Evolutionary conservation across 441 rosid genomes (phyloP).

Genomic region (Mallotus japonicus): DNA sequence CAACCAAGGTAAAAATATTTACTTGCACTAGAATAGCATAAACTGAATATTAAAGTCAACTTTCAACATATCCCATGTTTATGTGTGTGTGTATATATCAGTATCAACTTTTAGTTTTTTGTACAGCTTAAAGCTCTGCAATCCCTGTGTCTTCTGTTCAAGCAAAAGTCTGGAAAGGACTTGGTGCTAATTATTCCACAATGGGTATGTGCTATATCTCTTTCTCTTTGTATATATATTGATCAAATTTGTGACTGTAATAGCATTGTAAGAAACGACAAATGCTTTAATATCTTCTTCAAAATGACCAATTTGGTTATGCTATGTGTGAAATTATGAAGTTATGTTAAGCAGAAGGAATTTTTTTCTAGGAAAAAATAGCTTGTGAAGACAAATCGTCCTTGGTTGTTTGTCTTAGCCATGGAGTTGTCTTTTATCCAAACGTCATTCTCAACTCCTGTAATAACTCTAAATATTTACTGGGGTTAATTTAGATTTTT

Average conservation of each 20-base stretch:
- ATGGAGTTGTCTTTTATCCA: not conserved
- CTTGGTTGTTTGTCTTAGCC: not conserved
- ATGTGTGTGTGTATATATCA: no score
- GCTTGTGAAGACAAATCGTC: not conserved
- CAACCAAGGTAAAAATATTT: slow-evolving; percentile 63
- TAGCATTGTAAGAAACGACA: no score
- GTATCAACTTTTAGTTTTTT: not conserved
- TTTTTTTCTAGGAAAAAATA: not conserved
- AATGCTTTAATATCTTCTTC: no score
- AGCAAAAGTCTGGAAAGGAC: slow-evolving; percentile 76
- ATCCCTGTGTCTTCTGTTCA: slow-evolving; percentile 56
- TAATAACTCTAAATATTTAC: not conserved
- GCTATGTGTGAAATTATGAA: not conserved
- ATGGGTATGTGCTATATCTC: slow-evolving; percentile 54
- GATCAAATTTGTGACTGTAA: no score
- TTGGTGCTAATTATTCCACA: slow-evolving; percentile 69
- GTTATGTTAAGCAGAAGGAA: not conserved
- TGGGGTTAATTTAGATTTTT: not conserved
- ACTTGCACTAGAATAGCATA: no score
- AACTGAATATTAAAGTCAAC: no score
- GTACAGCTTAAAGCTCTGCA: slow-evolving; percentile 86
- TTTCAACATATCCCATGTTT: no score
- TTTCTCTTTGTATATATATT: not conserved
- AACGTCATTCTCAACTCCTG: not conserved
- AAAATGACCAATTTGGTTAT: no score